Percentiles rank a stretch among this genome's conserved stretches.
These are phyloP conservation scores for Fistulina hepatica DNA, from an alignment of 1,284 basidiomycete species.

Conservation along the genomic window DNA sequence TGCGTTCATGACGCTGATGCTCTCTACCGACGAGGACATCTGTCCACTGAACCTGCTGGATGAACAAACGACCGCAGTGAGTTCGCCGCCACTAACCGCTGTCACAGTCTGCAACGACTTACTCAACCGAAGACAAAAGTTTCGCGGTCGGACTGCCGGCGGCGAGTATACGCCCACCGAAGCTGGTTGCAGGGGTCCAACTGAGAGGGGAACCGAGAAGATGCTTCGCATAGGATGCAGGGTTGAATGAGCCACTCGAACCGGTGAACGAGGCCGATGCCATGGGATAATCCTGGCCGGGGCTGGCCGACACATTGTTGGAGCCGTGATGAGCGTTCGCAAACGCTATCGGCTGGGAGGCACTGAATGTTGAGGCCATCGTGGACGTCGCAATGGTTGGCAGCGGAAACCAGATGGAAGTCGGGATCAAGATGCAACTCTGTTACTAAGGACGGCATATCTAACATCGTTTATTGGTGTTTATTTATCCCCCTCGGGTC, in stretches of 20 bases:
- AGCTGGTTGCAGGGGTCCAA: constrained; percentile 47
- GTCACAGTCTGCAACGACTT: constrained; percentile 21
- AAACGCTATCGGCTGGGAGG: constrained; percentile 13
- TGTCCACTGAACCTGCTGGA: constrained; percentile 42
- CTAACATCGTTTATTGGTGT: too few species aligned
- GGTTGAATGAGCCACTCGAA: constrained; percentile 40
- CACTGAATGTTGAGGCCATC: constrained; percentile 8
- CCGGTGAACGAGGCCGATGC: constrained; percentile 39
- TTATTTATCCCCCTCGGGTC: too few species aligned
- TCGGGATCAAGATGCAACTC: too few species aligned
- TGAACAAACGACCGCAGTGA: constrained; percentile 15
- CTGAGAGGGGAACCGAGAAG: constrained; percentile 63
- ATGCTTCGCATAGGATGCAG: constrained; percentile 51
- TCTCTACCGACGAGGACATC: constrained; percentile 48
- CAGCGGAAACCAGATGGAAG: too few species aligned
- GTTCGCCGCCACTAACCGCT: neutral
- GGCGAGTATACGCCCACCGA: constrained; percentile 47
- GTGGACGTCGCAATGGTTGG: constrained; percentile 12
- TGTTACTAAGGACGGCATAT: too few species aligned
- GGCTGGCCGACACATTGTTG: constrained; percentile 12
- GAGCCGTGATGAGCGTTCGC: constrained; percentile 15
- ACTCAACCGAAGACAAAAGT: constrained; percentile 54
- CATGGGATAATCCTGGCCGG: constrained; percentile 26
- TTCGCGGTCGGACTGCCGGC: constrained; percentile 50
- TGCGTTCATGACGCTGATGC: constrained; percentile 55